Conservation (phyloP, 345 rosid genomes). For the Populus nigra region DNA sequence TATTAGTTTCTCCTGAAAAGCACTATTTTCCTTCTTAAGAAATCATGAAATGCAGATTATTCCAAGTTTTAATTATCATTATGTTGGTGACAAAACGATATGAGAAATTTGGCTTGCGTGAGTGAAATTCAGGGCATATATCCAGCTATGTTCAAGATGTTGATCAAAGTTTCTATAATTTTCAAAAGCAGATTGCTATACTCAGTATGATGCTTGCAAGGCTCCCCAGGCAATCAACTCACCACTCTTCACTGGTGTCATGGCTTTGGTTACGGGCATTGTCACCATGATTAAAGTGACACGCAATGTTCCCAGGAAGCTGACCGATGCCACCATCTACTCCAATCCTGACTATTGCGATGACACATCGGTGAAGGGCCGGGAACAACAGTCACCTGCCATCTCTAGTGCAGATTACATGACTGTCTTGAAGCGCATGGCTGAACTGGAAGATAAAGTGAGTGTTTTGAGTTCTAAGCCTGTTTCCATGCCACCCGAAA, state of each 20-base stretch:
- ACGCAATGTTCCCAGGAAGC: constrained; percentile 63
- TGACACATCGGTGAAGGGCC: constrained; percentile 36
- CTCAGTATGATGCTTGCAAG: constrained; percentile 36
- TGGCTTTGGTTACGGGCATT: constrained; percentile 84
- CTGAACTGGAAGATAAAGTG: constrained; percentile 73
- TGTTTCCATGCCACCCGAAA: constrained; percentile 59
- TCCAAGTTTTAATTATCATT: neutral
- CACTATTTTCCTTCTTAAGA: neutral
- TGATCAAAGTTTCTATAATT: neutral
- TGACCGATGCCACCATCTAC: constrained; percentile 56
- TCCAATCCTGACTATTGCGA: constrained; percentile 45
- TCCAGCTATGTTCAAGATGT: neutral
- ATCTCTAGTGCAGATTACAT: constrained; percentile 54
- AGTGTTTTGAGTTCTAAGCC: constrained; percentile 51
- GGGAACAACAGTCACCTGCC: constrained; percentile 21
- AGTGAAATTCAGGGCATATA: neutral
- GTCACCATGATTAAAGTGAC: constrained; percentile 77
- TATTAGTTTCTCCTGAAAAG: neutral
- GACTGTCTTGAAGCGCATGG: constrained; percentile 67
- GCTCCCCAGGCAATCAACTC: constrained; percentile 48
- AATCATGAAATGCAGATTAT: neutral
- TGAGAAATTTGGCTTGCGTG: neutral
- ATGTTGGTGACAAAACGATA: neutral
- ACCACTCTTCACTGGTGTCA: constrained; percentile 66
- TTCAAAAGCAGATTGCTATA: constrained; percentile 38